Conservation (phyloP, 2,329 filamentous ascomycete genomes). For the Purpureocillium takamizusanense region DNA sequence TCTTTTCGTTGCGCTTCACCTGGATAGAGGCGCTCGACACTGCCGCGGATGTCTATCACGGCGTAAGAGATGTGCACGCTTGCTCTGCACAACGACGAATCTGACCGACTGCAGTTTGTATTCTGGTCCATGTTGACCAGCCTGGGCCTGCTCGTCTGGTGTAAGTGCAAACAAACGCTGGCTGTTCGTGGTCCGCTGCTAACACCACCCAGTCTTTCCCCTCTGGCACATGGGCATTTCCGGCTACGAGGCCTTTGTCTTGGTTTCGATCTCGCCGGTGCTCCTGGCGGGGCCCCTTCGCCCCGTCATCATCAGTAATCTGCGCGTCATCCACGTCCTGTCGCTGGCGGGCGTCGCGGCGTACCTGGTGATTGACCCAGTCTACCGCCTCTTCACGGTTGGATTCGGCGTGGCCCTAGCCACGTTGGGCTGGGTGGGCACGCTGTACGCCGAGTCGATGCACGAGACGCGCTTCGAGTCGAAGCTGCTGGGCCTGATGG, state of each 20-base stretch:
- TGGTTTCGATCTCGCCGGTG: conserved; percentile 74
- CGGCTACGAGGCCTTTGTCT: conserved; percentile 83
- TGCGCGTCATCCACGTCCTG: conserved; percentile 63
- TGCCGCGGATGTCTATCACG: conserved; percentile 82
- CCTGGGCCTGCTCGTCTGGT: conserved; percentile 86
- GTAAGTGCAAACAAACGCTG: conserved; percentile 53
- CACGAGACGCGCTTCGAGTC: conserved; percentile 71
- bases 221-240: conserved; percentile 99
- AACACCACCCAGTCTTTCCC: conserved; percentile 62
- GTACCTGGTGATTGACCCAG: conserved; percentile 66
- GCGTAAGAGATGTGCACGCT: conserved; percentile 46
- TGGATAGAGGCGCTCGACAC: conserved; percentile 71
- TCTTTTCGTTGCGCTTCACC: conserved; percentile 64
- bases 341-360: conserved; percentile 72
- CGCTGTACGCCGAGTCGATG: conserved; percentile 67
- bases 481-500: conserved; percentile 68
- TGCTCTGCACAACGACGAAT: neutral
- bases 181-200: conserved; percentile 3
- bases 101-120: conserved; percentile 53
- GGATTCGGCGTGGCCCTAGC: conserved; percentile 73
- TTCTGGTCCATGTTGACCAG: conserved; percentile 96
- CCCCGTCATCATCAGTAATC: conserved; percentile 56
- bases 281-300: conserved; percentile 66
- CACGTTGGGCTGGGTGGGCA: conserved; percentile 76
- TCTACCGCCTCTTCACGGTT: conserved; percentile 68